These are phyloP conservation scores for Euphorbia pulcherrima DNA, from an alignment of 345 rosid species.

Conservation along the genomic window DNA sequence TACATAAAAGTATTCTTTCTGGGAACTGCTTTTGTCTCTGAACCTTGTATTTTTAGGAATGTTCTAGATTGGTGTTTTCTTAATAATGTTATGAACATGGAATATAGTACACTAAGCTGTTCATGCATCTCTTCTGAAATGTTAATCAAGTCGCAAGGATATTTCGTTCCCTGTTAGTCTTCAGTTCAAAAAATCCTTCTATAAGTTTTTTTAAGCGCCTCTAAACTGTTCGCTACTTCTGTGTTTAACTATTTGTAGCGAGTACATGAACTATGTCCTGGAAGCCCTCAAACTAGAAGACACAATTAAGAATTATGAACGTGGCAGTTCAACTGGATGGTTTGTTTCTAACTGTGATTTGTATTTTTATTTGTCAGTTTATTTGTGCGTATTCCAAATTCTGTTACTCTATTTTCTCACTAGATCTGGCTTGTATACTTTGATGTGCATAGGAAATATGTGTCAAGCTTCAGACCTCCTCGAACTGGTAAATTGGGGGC, in stretches of 20 bases:
- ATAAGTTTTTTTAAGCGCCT: neutral
- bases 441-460: constrained; percentile 59
- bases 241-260: constrained; percentile 42
- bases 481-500: constrained; percentile 66
- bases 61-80: neutral
- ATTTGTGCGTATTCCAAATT: constrained; percentile 4
- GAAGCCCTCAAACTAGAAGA: constrained; percentile 96
- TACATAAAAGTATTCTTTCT: neutral
- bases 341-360: constrained; percentile 33
- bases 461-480: constrained; percentile 77
- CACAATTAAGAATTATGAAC: constrained; percentile 78
- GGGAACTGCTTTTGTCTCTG: neutral
- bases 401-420: neutral
- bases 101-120: neutral
- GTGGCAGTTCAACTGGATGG: constrained; percentile 89
- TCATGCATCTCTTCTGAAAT: neutral
- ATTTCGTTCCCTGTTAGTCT: neutral
- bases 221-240: constrained; percentile 1
- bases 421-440: constrained; percentile 14
- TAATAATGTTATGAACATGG: neutral
- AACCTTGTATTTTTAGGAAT: neutral
- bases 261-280: constrained; percentile 72
- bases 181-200: neutral
- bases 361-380: constrained; percentile 7
- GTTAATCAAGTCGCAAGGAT: neutral